Evolutionary conservation across 441 rosid genomes (phyloP).

Genomic region (Omphalea diandra): DNA sequence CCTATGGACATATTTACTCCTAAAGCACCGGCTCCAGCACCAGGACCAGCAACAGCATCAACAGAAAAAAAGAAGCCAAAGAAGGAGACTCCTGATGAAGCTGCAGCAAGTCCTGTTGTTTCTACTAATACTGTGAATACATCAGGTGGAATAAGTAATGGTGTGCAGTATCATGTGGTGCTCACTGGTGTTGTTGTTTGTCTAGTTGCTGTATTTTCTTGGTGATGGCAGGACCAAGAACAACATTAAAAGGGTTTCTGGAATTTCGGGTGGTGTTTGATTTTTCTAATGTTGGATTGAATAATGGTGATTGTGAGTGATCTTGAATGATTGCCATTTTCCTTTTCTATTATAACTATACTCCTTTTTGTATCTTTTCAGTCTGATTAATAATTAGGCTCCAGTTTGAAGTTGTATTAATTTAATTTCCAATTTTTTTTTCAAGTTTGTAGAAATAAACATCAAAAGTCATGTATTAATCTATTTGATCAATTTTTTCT

Average conservation of each 20-base stretch:
- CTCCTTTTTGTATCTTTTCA: too few species aligned
- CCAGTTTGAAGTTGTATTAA: too few species aligned
- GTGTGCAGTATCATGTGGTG: slow-evolving; percentile 13
- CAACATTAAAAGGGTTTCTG: not conserved
- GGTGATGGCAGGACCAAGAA: not conserved
- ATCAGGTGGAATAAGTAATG: slow-evolving; percentile 21
- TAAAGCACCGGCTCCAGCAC: slow-evolving; percentile 65
- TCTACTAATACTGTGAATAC: not conserved
- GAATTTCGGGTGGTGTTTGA: too few species aligned
- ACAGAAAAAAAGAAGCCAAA: slow-evolving; percentile 42
- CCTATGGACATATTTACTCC: slow-evolving; percentile 59
- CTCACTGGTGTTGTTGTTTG: not conserved
- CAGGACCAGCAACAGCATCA: slow-evolving; percentile 45
- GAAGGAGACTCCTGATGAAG: slow-evolving; percentile 28
- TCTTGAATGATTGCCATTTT: too few species aligned
- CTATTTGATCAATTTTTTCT: too few species aligned
- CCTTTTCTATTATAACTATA: slow-evolving; percentile 2
- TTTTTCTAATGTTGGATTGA: not conserved
- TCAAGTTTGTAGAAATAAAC: too few species aligned
- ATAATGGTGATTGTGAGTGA: not conserved
- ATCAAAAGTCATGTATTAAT: too few species aligned
- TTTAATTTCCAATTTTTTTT: too few species aligned
- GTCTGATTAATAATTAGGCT: too few species aligned
- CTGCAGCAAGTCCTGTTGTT: not conserved
- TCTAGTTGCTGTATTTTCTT: not conserved